Evolutionary conservation across 139 green algal species (phyloP).

Genomic region (Auxenochlorella pyrenoidosa): DNA sequence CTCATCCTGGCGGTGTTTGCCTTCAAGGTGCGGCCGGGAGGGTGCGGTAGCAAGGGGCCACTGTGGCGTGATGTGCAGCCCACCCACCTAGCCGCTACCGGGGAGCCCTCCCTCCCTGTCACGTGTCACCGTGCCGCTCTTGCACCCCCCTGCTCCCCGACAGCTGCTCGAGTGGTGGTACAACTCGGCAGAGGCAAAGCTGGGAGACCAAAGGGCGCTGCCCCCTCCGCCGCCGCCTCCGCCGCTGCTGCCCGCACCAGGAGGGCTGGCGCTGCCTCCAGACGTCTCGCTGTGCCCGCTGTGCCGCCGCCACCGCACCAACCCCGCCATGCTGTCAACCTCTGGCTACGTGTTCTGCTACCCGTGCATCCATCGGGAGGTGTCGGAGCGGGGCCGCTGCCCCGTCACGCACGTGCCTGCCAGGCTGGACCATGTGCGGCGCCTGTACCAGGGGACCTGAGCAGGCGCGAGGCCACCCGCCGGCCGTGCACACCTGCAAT

Average conservation of each 20-base stretch:
- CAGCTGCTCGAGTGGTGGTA: constrained; percentile 96
- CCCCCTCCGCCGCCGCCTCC: constrained; percentile 67
- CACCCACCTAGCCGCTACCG: too few relatives aligned
- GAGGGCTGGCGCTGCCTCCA: constrained; percentile 72
- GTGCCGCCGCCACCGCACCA: constrained; percentile 73
- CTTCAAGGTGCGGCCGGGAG: constrained; percentile 77
- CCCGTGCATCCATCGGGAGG: constrained; percentile 79
- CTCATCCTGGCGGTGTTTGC: constrained; percentile 89
- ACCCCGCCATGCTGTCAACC: constrained; percentile 79
- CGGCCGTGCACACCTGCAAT: too few relatives aligned
- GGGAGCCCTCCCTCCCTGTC: too few relatives aligned
- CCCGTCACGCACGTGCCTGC: constrained; percentile 80
- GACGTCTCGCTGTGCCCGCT: constrained; percentile 81
- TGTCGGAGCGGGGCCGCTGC: constrained; percentile 71
- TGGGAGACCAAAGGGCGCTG: constrained; percentile 61
- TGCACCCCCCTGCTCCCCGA: neutral
- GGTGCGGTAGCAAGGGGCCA: neutral
- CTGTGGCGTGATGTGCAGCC: too few relatives aligned
- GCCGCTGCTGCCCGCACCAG: constrained; percentile 55
- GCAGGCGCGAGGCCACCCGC: too few relatives aligned
- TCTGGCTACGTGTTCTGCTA: constrained; percentile 96
- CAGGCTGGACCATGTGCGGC: constrained; percentile 77
- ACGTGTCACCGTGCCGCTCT: too few relatives aligned
- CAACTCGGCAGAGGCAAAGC: constrained; percentile 77
- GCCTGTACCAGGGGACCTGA: constrained; percentile 76